phyloP scores from a whole-genome alignment of 148 eudicot species.

The Cornus florida region DNA sequence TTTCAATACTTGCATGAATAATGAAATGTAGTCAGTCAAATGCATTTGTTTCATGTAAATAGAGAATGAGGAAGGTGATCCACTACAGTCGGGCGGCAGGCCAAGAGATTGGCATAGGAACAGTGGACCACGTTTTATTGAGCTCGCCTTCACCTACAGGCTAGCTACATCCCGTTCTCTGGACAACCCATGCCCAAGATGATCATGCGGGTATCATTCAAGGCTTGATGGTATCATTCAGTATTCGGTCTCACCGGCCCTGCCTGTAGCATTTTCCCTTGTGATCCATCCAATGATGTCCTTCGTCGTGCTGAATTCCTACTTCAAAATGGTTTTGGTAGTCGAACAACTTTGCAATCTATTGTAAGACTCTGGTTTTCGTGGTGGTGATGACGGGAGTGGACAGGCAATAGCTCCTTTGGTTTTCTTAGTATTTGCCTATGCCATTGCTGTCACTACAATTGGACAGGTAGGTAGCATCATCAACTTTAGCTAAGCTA shows the following conservation, averaged over 20 bases:
- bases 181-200: slow-evolving; percentile 47
- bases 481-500: too few species aligned
- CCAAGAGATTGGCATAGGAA: slow-evolving; percentile 87
- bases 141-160: slow-evolving; percentile 51
- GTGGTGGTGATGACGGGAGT: slow-evolving; percentile 68
- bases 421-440: slow-evolving; percentile 69
- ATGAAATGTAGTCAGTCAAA: not conserved
- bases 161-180: slow-evolving; percentile 20
- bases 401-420: slow-evolving; percentile 68
- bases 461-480: slow-evolving; percentile 44
- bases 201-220: slow-evolving; percentile 67
- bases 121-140: slow-evolving; percentile 61
- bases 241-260: slow-evolving; percentile 50
- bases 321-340: slow-evolving; percentile 82
- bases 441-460: slow-evolving; percentile 57
- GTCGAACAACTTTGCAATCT: slow-evolving; percentile 82
- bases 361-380: slow-evolving; percentile 79
- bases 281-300: slow-evolving; percentile 72
- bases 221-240: slow-evolving; percentile 61
- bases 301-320: slow-evolving; percentile 69
- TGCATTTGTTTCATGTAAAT: not conserved
- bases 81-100: slow-evolving; percentile 88
- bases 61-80: slow-evolving; percentile 71
- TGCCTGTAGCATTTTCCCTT: slow-evolving; percentile 64
- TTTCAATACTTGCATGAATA: not conserved